Evolutionary conservation across 2,329 filamentous ascomycete species (phyloP).

Genomic region (Ascosphaera apis): DNA sequence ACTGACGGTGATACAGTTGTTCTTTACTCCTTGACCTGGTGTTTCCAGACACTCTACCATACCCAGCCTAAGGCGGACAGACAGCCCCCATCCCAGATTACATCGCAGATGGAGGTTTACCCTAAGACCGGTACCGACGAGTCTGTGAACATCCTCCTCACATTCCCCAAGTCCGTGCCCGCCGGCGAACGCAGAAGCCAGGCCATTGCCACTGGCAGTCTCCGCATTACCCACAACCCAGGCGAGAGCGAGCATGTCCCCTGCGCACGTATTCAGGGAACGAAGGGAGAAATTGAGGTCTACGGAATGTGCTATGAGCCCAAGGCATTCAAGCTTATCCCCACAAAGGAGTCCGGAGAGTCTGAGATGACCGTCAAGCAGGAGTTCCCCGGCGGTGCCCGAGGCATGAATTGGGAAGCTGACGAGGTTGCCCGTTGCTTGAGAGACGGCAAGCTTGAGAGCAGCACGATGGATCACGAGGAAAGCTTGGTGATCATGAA

Average conservation of each 20-base stretch:
- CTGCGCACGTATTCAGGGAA: constrained; percentile 57
- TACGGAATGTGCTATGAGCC: constrained; percentile 49
- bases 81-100: constrained; percentile 39
- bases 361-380: constrained; percentile 14
- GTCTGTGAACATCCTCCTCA: constrained; percentile 52
- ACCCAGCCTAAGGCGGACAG: constrained; percentile 41
- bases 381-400: constrained; percentile 34
- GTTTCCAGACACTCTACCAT: constrained; percentile 75
- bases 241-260: constrained; percentile 36
- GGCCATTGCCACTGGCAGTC: constrained; percentile 45
- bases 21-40: constrained; percentile 74
- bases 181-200: constrained; percentile 32
- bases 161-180: constrained; percentile 39
- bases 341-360: constrained; percentile 23
- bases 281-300: constrained; percentile 62
- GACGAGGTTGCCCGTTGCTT: constrained; percentile 56
- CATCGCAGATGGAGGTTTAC: constrained; percentile 49
- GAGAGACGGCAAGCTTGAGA: constrained; percentile 55
- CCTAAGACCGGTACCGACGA: constrained; percentile 52
- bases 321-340: constrained; percentile 39
- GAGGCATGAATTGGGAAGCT: constrained; percentile 79
- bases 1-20: too few relatives aligned
- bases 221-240: constrained; percentile 39
- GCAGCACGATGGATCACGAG: constrained; percentile 41
- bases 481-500: constrained; percentile 79